phyloP scores from a whole-genome alignment of 352 stramenopile genomes.

The Phytophthora sojae region DNA sequence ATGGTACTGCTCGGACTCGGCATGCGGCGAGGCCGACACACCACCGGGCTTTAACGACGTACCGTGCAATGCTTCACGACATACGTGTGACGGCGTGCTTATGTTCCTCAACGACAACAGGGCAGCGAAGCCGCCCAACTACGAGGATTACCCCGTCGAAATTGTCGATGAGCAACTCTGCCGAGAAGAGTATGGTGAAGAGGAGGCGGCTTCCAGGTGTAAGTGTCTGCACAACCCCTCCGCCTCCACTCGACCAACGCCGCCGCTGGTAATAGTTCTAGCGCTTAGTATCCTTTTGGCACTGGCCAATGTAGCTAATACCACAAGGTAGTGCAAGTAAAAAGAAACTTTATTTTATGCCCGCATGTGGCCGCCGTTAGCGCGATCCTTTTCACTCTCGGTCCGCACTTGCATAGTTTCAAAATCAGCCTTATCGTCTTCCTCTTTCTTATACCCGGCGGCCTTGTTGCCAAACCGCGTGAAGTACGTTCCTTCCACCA shows the following conservation, averaged over 20 bases:
- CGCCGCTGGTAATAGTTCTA: constrained; percentile 15
- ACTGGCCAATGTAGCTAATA: constrained; percentile 9
- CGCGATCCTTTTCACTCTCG: constrained; percentile 70
- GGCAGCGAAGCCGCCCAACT: constrained; percentile 77
- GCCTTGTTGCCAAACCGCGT: constrained; percentile 72
- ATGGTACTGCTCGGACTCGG: constrained; percentile 68
- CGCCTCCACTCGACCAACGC: constrained; percentile 14
- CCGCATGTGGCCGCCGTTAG: constrained; percentile 44
- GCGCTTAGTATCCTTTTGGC: constrained; percentile 14
- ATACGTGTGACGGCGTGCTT: constrained; percentile 67
- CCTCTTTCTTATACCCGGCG: constrained; percentile 76
- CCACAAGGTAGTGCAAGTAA: constrained; percentile 20
- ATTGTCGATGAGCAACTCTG: constrained; percentile 70
- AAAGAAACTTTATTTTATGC: constrained; percentile 33
- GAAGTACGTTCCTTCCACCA: constrained; percentile 91
- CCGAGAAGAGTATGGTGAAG: constrained; percentile 35
- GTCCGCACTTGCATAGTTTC: constrained; percentile 83
- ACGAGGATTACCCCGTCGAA: constrained; percentile 73
- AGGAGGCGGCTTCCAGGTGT: constrained; percentile 49
- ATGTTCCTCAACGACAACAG: constrained; percentile 86
- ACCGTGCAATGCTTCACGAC: constrained; percentile 58
- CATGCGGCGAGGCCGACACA: constrained; percentile 50
- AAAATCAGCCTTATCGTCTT: constrained; percentile 80
- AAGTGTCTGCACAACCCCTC: constrained; percentile 54
- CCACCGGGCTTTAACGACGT: constrained; percentile 65